These are phyloP conservation scores for Monosporascus sp. DNA, from an alignment of 2,329 filamentous ascomycete species.

Conservation along the genomic window DNA sequence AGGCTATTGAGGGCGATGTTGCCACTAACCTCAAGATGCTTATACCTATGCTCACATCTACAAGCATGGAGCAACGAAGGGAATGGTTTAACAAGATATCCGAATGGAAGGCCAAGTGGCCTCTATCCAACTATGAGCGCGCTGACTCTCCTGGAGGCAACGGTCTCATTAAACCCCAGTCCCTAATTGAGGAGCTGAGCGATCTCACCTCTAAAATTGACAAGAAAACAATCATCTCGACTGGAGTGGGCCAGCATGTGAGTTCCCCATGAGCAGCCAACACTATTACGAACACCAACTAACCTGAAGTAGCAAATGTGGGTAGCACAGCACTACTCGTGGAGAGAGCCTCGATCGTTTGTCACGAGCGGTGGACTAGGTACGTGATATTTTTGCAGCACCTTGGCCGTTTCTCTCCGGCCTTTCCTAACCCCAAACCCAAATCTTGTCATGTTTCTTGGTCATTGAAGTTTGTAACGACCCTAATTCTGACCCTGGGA, in stretches of 20 bases:
- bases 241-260: constrained; percentile 85
- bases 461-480: too few species aligned
- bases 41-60: constrained; percentile 63
- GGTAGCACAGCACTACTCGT: constrained; percentile 49
- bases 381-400: too few species aligned
- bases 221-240: constrained; percentile 79
- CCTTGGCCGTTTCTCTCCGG: too few species aligned
- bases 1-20: constrained; percentile 92
- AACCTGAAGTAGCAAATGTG: constrained; percentile 67
- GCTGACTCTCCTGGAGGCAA: constrained; percentile 51
- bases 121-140: constrained; percentile 74
- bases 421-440: too few species aligned
- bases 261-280: too few species aligned
- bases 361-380: too few species aligned
- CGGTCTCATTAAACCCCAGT: constrained; percentile 89
- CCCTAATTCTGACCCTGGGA: constrained; percentile 54
- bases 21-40: constrained; percentile 72
- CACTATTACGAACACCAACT: too few species aligned
- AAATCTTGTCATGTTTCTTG: too few species aligned
- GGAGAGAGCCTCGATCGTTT: too few species aligned
- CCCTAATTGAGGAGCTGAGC: constrained; percentile 84
- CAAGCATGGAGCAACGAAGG: constrained; percentile 58
- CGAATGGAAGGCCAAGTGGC: constrained; percentile 88
- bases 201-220: constrained; percentile 76
- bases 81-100: constrained; percentile 90